Base-by-base conservation (phyloP, 495 filamentous ascomycete genomes). In the Penicillium daleae region DNA sequence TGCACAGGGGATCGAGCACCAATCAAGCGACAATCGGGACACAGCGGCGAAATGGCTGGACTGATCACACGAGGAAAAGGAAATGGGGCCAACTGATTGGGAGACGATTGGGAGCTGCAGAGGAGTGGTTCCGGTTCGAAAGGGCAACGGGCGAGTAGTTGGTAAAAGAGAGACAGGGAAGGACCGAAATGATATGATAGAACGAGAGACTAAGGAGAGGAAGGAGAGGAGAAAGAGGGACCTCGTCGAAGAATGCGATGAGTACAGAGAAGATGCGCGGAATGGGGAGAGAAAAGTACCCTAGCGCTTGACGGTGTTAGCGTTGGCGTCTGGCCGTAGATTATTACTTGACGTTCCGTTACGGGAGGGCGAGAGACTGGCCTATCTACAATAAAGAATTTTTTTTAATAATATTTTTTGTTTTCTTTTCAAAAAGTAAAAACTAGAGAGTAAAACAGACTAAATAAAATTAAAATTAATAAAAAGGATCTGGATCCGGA, bases 401-500 rank as follows among this genome's bases (percentile, higher is more conserved):
- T 31, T 31, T 4, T 31, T 31, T 31, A 31, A 54, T 2, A 33
- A 40, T 60, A 63, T n/a, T n/a, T n/a, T n/a, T n/a, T 29, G 10
- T n/a, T n/a, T 31, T 31, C 7, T 7, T 31, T 31, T 31, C 3
- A 56, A 35, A 51, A 35, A 51, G 24, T 39, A 51, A 2, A 50
- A 51, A 35, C 35, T 12, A 55, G 35, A 46, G 44, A 46, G 48
- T 48, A 42, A 42, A 57, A 56, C 6, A 52, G 54, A 55, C 21
- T 32, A 52, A 60, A 27, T 44, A 37, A 57, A 65, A 64, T 42
- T 42, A 13, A 60, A 65, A 62, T 51, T 31, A 57, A 54, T 49
- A 49, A 53, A 17, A 44, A 27, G 37, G 69, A 74, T 72, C 69
- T 71, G 72, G 70, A 71, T 72, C 63, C 65, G 58, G 65, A 70